phyloP scores from a whole-genome alignment of 2,329 filamentous ascomycete genomes.

The Monilinia fructigena region DNA sequence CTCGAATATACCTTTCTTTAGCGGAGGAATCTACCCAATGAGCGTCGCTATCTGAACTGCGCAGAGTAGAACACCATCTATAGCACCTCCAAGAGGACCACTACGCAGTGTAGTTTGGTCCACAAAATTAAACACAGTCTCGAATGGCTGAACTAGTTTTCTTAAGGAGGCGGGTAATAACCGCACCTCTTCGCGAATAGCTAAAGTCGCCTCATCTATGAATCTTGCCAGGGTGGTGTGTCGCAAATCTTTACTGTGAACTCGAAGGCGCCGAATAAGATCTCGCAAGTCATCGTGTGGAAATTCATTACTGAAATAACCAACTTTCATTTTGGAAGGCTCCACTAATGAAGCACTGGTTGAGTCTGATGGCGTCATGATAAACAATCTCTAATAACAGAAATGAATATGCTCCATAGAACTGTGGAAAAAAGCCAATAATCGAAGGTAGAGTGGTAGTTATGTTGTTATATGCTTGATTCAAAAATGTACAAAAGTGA shows the following conservation, averaged over 20 bases:
- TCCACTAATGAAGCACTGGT: conserved; percentile 11
- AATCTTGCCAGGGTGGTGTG: conserved; percentile 44
- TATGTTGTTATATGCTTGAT: neutral
- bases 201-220: conserved; percentile 43
- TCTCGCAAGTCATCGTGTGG: conserved; percentile 46
- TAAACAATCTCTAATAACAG: neutral
- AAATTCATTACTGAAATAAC: conserved; percentile 51
- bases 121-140: conserved; percentile 42
- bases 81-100: conserved; percentile 45
- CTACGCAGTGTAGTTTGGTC: conserved; percentile 43
- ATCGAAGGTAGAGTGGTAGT: neutral
- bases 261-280: conserved; percentile 44
- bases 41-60: conserved; percentile 44
- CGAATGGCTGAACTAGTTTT: conserved; percentile 42
- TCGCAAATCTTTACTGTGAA: conserved; percentile 44
- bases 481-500: neutral
- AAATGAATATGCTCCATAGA: neutral
- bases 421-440: neutral
- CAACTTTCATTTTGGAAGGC: conserved; percentile 38
- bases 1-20: neutral
- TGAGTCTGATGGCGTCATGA: neutral
- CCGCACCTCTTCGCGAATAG: conserved; percentile 44
- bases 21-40: conserved; percentile 43
- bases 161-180: conserved; percentile 37
- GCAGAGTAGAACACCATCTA: conserved; percentile 48